Conservation (phyloP, 495 filamentous ascomycete species). For the Tuber aestivum region DNA sequence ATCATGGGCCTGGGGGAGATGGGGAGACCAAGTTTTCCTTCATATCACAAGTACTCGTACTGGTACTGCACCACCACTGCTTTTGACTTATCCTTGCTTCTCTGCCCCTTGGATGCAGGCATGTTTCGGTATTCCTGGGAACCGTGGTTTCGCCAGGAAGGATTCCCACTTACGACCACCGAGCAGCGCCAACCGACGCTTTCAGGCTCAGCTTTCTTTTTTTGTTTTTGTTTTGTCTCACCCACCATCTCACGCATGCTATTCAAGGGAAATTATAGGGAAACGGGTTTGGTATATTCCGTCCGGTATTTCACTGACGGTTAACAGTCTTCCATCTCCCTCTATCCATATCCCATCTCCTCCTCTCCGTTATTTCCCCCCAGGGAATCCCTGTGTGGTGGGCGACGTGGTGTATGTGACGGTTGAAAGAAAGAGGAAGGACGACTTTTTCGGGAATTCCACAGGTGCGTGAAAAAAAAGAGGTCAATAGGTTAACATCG, state of each 20-base stretch:
- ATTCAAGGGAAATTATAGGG: neutral
- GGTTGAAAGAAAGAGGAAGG: neutral
- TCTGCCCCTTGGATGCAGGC: neutral
- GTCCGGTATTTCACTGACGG: conserved; percentile 2
- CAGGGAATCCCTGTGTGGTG: neutral
- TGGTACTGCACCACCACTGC: neutral
- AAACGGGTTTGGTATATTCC: conserved; percentile 3
- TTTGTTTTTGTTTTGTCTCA: neutral
- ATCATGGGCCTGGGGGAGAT: neutral
- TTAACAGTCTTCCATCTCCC: neutral
- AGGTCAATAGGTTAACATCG: neutral
- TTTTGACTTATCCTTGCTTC: neutral
- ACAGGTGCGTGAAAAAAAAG: neutral
- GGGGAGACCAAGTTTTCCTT: neutral
- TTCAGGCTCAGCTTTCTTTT: neutral
- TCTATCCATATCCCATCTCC: neutral
- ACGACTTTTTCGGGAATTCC: neutral
- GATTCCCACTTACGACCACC: neutral
- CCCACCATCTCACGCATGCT: neutral
- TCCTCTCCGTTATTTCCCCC: neutral
- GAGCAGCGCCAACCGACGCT: neutral
- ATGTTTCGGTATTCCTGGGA: neutral
- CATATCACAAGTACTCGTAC: too few relatives aligned
- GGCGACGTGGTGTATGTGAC: neutral
- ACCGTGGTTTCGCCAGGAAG: neutral